These are phyloP conservation scores for Xylariaceae sp. DNA, from an alignment of 2,329 filamentous ascomycete genomes.

Conservation along the genomic window DNA sequence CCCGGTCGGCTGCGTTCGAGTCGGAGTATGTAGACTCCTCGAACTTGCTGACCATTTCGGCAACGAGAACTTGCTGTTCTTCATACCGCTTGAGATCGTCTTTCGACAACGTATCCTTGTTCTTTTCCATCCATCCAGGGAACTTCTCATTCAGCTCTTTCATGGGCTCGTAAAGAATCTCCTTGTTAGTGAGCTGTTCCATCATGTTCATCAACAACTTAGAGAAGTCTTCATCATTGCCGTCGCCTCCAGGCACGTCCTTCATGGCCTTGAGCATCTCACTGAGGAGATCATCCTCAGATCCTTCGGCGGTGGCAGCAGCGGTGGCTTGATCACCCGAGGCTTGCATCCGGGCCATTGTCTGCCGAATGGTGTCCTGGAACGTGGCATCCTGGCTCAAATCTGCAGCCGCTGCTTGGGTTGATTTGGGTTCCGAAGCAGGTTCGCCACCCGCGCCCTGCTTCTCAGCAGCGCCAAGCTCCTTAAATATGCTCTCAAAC, in stretches of 20 bases:
- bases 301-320: conserved; percentile 60
- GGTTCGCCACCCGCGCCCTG: conserved; percentile 26
- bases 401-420: conserved; percentile 29
- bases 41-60: conserved; percentile 84
- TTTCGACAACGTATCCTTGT: conserved; percentile 57
- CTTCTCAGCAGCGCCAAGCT: conserved; percentile 52
- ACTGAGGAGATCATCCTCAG: conserved; percentile 76
- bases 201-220: conserved; percentile 98
- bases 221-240: conserved; percentile 77
- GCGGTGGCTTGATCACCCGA: conserved; percentile 82
- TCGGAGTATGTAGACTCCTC: conserved; percentile 78
- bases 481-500: conserved; percentile 72
- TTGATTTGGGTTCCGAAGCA: conserved; percentile 23
- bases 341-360: conserved; percentile 92
- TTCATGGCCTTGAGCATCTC: conserved; percentile 90
- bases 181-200: conserved; percentile 97
- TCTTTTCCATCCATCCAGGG: conserved; percentile 79
- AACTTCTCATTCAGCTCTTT: conserved; percentile 94
- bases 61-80: conserved; percentile 72
- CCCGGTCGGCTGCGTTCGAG: conserved; percentile 71
- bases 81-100: conserved; percentile 77
- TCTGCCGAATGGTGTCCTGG: conserved; percentile 85
- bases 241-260: conserved; percentile 50
- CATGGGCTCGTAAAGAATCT: conserved; percentile 98
- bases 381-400: conserved; percentile 62